phyloP scores from a whole-genome alignment of 768 basidiomycete genomes.

The Daedaleopsis nitida region DNA sequence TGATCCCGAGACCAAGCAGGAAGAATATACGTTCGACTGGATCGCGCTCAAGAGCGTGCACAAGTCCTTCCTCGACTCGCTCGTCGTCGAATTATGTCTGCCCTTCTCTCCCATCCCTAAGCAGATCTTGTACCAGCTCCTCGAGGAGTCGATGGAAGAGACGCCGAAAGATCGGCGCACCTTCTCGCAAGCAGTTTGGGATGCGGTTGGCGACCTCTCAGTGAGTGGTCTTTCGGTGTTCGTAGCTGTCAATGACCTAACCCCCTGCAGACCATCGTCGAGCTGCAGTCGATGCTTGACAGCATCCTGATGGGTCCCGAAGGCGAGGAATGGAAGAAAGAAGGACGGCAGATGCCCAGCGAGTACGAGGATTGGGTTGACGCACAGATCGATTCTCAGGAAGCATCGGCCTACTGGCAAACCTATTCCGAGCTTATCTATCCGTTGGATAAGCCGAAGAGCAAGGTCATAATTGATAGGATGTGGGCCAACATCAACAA shows the following conservation, averaged over 20 bases:
- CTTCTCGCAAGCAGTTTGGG: constrained; percentile 80
- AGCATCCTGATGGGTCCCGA: constrained; percentile 59
- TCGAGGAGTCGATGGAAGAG: constrained; percentile 74
- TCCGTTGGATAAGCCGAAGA: constrained; percentile 60
- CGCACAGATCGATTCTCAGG: constrained; percentile 62
- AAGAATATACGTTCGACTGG: constrained; percentile 69
- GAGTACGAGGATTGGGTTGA: constrained; percentile 69
- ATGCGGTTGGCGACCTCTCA: constrained; percentile 80
- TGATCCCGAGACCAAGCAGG: constrained; percentile 42
- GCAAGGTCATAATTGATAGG: constrained; percentile 48
- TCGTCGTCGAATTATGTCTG: constrained; percentile 81
- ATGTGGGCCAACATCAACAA: constrained; percentile 68
- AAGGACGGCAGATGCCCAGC: constrained; percentile 55
- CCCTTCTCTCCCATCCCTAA: constrained; percentile 70
- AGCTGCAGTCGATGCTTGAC: constrained; percentile 67
- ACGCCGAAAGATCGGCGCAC: constrained; percentile 71
- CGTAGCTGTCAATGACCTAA: not conserved
- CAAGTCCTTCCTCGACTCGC: constrained; percentile 80
- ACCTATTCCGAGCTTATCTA: constrained; percentile 58
- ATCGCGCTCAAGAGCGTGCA: constrained; percentile 60
- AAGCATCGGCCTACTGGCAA: constrained; percentile 52
- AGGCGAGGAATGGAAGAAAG: constrained; percentile 52
- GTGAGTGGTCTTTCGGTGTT: constrained; percentile 39
- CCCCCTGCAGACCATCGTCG: constrained; percentile 54
- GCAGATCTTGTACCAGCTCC: constrained; percentile 62